Base-by-base conservation (phyloP, 73 alveolate species). In the Paramecium caudatum region DNA sequence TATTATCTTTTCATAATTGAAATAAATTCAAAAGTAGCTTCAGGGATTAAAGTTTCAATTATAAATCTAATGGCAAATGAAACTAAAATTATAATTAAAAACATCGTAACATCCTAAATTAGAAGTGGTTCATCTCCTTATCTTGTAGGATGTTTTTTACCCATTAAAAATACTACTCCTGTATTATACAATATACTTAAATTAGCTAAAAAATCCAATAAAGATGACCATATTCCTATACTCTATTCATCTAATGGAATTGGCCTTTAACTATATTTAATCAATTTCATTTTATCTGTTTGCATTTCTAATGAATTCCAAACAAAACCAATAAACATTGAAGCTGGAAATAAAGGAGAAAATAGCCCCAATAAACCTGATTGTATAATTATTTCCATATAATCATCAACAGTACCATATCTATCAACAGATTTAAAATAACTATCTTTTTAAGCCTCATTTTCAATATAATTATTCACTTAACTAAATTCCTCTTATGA, bases 321-420 rank as follows among this genome's bases (percentile, higher is more conserved):
- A 4, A 86, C 32, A 43, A 86, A 86, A 3, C 90, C 93, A 17
- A 86, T 63, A 43, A 49, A 86, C 82, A 86, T 49, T 10, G 90
- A 62, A n/a, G 84, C 90, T 10, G 93, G 93, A 21, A 86, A 86
- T 37, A 86, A 46, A 23, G 63, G 82, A 16, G 85, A 87, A 61
- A 86, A 86, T 27, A 86, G 43, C 3, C 82, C 84, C 16, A 86
- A 62, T 41, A 86, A 55, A 4, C 90, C 82, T 12, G 68, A 61
- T 62, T 86, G 19, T 8, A 86, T 23, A 12, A 70, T 62, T 1
- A 86, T 86, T 86, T 86, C 93, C 84, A 61, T 63, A 23, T 86
- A 86, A 30, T 86, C 93, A 41, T 86, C 93, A 1, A 86, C 93
- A 37, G 93, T 86, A 0, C 93, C 93, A 41, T 86, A 86, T 41